Evolutionary conservation across 345 rosid genomes (phyloP).

Genomic region (Eucalyptus brandiana): DNA sequence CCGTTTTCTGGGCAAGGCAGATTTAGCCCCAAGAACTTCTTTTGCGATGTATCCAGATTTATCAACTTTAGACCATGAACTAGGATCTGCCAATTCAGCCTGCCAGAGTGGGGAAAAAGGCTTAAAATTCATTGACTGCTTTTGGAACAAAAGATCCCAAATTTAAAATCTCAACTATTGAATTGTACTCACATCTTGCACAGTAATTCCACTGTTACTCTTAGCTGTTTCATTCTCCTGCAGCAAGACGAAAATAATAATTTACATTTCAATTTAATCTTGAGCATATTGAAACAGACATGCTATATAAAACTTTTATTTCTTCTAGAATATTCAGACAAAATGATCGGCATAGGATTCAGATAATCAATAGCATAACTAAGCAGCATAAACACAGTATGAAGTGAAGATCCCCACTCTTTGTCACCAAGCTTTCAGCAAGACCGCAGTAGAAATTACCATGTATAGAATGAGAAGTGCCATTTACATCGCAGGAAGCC

Average conservation of each 20-base stretch:
- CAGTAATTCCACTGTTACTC: conserved; percentile 23
- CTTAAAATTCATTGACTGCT: not conserved
- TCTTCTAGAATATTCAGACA: not conserved
- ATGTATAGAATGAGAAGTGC: too few relatives aligned
- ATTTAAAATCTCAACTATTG: not conserved
- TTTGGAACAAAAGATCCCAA: conserved; percentile 8
- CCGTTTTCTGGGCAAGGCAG: conserved; percentile 43
- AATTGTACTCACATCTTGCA: conserved; percentile 50
- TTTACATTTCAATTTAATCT: not conserved
- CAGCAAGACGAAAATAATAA: not conserved
- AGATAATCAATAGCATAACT: not conserved
- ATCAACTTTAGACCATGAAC: conserved; percentile 57
- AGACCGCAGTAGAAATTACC: too few relatives aligned
- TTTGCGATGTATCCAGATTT: conserved; percentile 63
- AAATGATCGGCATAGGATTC: not conserved
- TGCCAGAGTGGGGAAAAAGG: conserved; percentile 8
- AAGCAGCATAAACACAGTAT: not conserved
- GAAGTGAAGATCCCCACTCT: too few relatives aligned
- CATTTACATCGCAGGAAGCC: not conserved
- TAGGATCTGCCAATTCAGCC: conserved; percentile 57
- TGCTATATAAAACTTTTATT: not conserved
- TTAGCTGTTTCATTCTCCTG: conserved; percentile 62
- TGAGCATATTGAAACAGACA: not conserved
- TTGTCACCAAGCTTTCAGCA: too few relatives aligned
- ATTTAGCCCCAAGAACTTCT: conserved; percentile 50